Base-by-base conservation (phyloP, 2,329 filamentous ascomycete genomes). In the Fusarium goolgardi region DNA sequence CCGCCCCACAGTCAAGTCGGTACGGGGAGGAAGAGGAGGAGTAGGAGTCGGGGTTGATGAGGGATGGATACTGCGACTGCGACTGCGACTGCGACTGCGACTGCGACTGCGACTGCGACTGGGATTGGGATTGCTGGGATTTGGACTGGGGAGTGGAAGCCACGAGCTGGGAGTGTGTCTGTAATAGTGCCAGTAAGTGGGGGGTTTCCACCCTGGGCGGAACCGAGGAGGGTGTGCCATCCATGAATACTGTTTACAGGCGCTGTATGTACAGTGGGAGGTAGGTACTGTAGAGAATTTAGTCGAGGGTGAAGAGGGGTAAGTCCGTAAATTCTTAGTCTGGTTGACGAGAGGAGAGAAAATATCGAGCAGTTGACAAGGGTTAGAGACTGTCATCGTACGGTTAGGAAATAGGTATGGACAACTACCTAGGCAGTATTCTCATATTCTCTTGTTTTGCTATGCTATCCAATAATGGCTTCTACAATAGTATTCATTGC, bases 1-100 rank as follows among this genome's bases (percentile, higher is more conserved):
- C 59, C 60, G 60, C 60, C 60, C 60, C 59, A 46, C 60, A 70
- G 67, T 60, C 43, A 70, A 59, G 63, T 58, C 65, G 71, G 71
- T 62, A 70, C 65, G 62, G 69, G 61, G 66, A 61, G 67, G 60
- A 61, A 59, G 70, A 66, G 65, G 70, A 66, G 63, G 60, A 63
- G 51, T 37, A 54, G 40, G 37, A 39, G 47, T 50, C 47, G 47
- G 47, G 47, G 47, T 50, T 50, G 47, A 34, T 32, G 31, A 34
- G 32, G 47, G 47, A 27, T 39, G 23, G 25, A 35, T 50, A 37
- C 32, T 50, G 11, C 29, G 45, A 34, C 21, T 49, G 46, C 21
- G 31, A 49, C 18, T 49, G 32, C n/a, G n/a, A n/a, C n/a, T n/a
- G n/a, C n/a, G n/a, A n/a, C 16, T 34, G 16, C 4, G 32, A 34